Percentiles rank a stretch among this genome's conserved stretches.
These are phyloP conservation scores for Aurantiochytrium sp. DNA, from an alignment of 108 stramenopile genomes.

Conservation along the genomic window DNA sequence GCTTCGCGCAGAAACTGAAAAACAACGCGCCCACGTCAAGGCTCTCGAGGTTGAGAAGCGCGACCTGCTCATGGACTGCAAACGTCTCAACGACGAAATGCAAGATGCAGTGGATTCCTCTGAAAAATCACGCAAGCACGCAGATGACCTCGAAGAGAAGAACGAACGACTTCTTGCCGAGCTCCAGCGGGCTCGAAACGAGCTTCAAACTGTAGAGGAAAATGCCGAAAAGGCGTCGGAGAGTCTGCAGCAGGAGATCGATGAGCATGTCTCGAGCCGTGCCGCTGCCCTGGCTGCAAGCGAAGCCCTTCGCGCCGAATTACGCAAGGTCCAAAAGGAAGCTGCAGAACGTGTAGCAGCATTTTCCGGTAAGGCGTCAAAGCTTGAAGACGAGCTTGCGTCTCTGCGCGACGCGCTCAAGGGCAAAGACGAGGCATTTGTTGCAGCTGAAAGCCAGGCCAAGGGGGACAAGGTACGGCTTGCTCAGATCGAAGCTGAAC, in stretches of 20 bases:
- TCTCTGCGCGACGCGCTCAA: neutral
- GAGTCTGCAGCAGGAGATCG: neutral
- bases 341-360: neutral
- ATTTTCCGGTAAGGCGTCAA: neutral
- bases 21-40: neutral
- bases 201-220: neutral
- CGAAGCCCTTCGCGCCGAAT: neutral
- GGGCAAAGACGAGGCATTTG: neutral
- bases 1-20: neutral
- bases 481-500: neutral
- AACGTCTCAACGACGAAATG: neutral
- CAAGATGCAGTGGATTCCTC: neutral
- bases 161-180: neutral
- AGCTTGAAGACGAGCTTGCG: neutral
- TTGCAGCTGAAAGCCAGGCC: neutral
- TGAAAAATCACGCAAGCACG: neutral
- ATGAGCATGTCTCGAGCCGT: conserved; percentile 2
- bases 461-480: neutral
- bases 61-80: neutral
- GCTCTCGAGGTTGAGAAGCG: neutral
- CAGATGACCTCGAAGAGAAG: neutral
- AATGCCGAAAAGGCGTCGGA: neutral
- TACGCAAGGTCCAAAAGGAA: neutral
- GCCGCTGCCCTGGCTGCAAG: neutral
- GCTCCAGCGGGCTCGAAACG: neutral